Evolutionary conservation across 1,139 yeast genomes (phyloP), one percentile per base, ranked within the genome.

Genomic region (Blastobotrys arbuscula): DNA sequence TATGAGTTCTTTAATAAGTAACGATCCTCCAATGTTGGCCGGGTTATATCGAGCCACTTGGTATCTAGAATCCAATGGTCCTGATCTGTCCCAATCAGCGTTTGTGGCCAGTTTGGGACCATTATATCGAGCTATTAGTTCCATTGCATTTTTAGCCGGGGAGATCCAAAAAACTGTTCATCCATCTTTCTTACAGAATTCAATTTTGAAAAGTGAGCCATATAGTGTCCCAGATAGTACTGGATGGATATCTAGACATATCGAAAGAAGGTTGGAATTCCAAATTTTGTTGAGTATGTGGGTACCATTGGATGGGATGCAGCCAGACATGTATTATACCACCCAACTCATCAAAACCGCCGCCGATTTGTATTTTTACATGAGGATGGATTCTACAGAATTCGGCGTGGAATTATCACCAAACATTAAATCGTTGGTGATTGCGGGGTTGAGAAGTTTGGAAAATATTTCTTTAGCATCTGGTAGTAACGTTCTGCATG

Each of bases 301-400:
- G 48, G 24, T 41, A n/a, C 55, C 45, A 42, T 44, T 15, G 44
- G 53, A 35, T 35, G 48, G 37, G 41, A 48, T 50, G 41, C 42
- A 36, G 20, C 34, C 50, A 7, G 55, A 52, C 20, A 49, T 50
- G 19, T 50, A 40, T 42, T 36, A 51, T 24, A 47, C 56, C 1
- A 46, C 54, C n/a, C 49, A 39, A 45, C 46, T 50, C 15, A 36
- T 54, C 34, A 53, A 52, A 33, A 37, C 42, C 37, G 52, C 58
- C 10, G 18, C 51, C 18, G 42, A 48, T 16, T 47, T 59, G 18
- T 59, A 53, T 44, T 50, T 38, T 16, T 35, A 40, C 38, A 42
- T 56, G 20, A 39, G 52, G 15, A 48, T 57, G n/a, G 58, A 58
- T 36, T 31, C 49, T n/a, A 40, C 45, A 15, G 54, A 57, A 37